Conservation (phyloP, 2,329 filamentous ascomycete species). For the Neurospora crassa region DNA sequence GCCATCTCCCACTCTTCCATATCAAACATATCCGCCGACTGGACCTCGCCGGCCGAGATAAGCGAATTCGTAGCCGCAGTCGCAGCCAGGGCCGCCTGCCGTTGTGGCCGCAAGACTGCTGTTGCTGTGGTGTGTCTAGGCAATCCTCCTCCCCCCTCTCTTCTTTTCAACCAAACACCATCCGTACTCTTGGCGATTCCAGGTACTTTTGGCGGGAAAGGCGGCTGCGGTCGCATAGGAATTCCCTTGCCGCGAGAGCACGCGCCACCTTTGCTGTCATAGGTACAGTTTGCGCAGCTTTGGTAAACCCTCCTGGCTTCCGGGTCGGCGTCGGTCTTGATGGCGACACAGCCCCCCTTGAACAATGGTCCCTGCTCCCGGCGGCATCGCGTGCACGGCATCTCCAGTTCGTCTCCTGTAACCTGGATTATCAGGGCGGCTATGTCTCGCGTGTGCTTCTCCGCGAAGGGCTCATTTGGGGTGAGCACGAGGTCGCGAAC, state of each 20-base stretch:
- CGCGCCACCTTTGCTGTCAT: conserved; percentile 13
- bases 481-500: conserved; percentile 21
- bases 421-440: conserved; percentile 22
- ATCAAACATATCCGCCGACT: conserved; percentile 17
- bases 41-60: conserved; percentile 11
- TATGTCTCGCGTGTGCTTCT: conserved; percentile 16
- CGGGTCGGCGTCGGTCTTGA: conserved; percentile 6
- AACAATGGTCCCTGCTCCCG: conserved; percentile 17
- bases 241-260: conserved; percentile 11
- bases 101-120: neutral
- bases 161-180: neutral
- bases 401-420: conserved; percentile 17
- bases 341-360: conserved; percentile 17
- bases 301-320: conserved; percentile 10
- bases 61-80: conserved; percentile 5
- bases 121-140: neutral
- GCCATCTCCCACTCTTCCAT: conserved; percentile 29
- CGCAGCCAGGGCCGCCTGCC: neutral
- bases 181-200: neutral
- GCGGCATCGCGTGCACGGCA: conserved; percentile 18
- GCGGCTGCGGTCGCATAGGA: conserved; percentile 2
- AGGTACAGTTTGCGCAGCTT: conserved; percentile 22
- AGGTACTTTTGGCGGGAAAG: neutral
- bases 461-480: conserved; percentile 9
- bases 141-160: neutral